A percentile compares a stretch with the other conserved stretches of the same genome.
phyloP scores from a whole-genome alignment of 768 basidiomycete genomes.

The Hemileccinum rubropunctum region DNA sequence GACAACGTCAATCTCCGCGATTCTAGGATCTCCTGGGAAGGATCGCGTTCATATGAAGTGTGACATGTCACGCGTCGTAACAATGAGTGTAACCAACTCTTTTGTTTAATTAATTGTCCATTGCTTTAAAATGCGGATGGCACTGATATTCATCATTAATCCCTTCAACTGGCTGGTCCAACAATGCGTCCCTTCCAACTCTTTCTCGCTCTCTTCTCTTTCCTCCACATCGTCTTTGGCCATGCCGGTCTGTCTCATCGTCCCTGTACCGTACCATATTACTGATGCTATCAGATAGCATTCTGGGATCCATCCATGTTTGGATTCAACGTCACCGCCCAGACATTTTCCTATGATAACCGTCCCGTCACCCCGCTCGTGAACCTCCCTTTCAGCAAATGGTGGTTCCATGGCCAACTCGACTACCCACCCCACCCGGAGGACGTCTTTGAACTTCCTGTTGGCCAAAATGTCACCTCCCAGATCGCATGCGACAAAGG shows the following conservation, averaged over 20 bases:
- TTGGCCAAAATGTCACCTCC: slow-evolving; percentile 49
- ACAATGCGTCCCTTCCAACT: slow-evolving; percentile 1
- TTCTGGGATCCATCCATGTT: slow-evolving; percentile 59
- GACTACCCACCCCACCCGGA: slow-evolving; percentile 51
- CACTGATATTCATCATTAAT: too few species aligned
- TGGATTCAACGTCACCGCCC: slow-evolving; percentile 63
- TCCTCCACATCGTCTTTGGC: slow-evolving; percentile 6
- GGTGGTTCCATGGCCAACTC: slow-evolving; percentile 67
- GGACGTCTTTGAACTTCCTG: slow-evolving; percentile 60
- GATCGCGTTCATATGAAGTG: not conserved
- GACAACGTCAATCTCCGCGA: slow-evolving; percentile 18
- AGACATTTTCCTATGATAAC: slow-evolving; percentile 59
- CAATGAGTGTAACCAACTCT: not conserved
- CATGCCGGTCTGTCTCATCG: slow-evolving; percentile 19
- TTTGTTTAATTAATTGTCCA: too few species aligned
- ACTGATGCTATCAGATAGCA: slow-evolving; percentile 31
- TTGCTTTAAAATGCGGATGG: too few species aligned
- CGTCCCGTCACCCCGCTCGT: slow-evolving; percentile 48
- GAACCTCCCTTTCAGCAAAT: slow-evolving; percentile 39
- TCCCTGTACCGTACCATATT: too few species aligned
- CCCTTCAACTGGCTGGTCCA: slow-evolving; percentile 24
- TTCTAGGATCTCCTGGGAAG: not conserved
- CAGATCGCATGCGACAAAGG: slow-evolving; percentile 61
- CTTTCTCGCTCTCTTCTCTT: not conserved
- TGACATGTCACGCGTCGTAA: not conserved